Conservation (phyloP, 73 alveolate genomes). For the Paramecium biaurelia region DNA sequence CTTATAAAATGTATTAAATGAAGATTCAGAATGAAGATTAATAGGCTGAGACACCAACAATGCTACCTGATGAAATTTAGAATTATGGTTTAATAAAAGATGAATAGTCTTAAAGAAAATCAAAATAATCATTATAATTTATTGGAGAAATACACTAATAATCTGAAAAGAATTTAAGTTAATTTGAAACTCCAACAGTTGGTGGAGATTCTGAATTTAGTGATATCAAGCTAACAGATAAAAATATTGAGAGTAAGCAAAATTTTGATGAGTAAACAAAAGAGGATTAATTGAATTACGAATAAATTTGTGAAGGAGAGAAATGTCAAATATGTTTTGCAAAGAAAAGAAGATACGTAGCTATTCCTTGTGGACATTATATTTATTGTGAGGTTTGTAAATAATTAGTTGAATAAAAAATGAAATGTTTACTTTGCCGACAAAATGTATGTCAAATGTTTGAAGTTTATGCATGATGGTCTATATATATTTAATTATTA, state of each 20-base stretch:
- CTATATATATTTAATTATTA: neutral
- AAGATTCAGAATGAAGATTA: neutral
- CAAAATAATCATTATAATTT: neutral
- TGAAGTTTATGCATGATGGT: neutral
- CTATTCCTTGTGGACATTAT: conserved; percentile 46
- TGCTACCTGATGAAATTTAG: neutral
- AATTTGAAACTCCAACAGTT: neutral
- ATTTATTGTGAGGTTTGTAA: conserved; percentile 2
- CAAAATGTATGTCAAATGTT: neutral
- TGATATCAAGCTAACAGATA: neutral
- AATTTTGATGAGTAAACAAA: neutral
- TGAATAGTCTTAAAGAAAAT: neutral
- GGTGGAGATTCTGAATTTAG: neutral
- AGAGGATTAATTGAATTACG: neutral
- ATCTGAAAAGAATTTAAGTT: neutral
- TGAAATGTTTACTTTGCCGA: conserved; percentile 11
- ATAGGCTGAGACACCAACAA: neutral
- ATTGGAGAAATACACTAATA: neutral
- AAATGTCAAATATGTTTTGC: conserved; percentile 42
- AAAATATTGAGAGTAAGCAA: neutral
- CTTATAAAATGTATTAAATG: neutral
- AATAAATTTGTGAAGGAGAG: neutral
- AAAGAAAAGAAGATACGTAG: neutral
- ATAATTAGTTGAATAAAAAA: neutral
- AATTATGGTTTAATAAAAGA: neutral